phyloP scores from a whole-genome alignment of 2,329 filamentous ascomycete species.

The Phoma sp. region DNA sequence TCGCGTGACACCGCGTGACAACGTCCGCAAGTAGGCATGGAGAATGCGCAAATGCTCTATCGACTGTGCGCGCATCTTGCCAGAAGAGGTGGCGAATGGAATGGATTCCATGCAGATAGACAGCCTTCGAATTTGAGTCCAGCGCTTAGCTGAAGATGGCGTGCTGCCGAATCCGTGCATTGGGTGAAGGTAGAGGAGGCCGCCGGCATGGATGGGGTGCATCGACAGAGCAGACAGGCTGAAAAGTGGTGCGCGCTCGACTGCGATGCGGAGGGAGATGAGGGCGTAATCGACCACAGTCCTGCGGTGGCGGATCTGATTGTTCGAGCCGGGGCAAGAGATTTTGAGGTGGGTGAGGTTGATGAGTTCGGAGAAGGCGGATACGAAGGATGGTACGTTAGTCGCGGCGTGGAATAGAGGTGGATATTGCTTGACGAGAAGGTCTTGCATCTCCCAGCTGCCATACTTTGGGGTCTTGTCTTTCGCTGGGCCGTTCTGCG shows the following conservation, averaged over 20 bases:
- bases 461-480: constrained; percentile 76
- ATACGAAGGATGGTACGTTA: constrained; percentile 83
- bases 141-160: constrained; percentile 73
- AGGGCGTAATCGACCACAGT: constrained; percentile 87
- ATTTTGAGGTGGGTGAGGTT: constrained; percentile 77
- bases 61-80: constrained; percentile 68
- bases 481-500: constrained; percentile 62
- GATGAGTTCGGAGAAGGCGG: constrained; percentile 70
- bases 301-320: constrained; percentile 71
- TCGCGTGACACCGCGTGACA: constrained; percentile 70
- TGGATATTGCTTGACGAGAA: constrained; percentile 85
- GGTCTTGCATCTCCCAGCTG: constrained; percentile 76
- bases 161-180: constrained; percentile 75
- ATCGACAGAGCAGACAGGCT: constrained; percentile 74
- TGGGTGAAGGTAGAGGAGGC: constrained; percentile 78
- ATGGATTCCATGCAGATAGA: constrained; percentile 72
- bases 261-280: constrained; percentile 81
- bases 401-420: constrained; percentile 88
- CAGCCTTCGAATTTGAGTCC: constrained; percentile 78
- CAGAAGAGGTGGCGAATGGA: constrained; percentile 62
- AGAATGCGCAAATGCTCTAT: constrained; percentile 68
- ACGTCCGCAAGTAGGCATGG: constrained; percentile 77
- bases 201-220: constrained; percentile 74
- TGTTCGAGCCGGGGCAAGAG: constrained; percentile 74
- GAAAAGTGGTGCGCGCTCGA: constrained; percentile 73